A percentile compares a stretch with the other conserved stretches of the same genome.
Conservation (phyloP, 768 basidiomycete species). For the Phlebiopsis flavidoalba region DNA sequence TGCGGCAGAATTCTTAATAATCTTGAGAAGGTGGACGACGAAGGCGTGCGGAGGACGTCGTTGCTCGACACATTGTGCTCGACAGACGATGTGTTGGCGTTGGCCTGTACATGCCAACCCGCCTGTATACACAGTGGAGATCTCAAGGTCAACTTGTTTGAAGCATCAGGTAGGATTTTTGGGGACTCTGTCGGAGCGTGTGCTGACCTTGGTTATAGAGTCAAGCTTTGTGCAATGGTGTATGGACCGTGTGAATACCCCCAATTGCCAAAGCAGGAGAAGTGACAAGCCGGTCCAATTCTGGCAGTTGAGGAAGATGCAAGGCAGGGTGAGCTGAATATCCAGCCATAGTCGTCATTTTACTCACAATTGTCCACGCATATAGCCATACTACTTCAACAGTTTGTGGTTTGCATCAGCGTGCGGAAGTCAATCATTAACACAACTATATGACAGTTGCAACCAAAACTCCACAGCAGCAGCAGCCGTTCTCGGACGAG, state of each 20-base stretch:
- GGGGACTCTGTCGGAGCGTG: neutral
- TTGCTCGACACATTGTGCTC: constrained; percentile 67
- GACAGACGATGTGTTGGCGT: constrained; percentile 61
- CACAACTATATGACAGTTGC: constrained; percentile 45
- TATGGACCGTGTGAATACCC: constrained; percentile 77
- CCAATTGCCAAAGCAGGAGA: constrained; percentile 55
- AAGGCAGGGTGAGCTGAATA: constrained; percentile 42
- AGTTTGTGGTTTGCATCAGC: constrained; percentile 12
- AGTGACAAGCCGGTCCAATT: constrained; percentile 82
- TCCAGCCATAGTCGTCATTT: neutral
- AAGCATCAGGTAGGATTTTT: constrained; percentile 70
- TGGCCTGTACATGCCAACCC: constrained; percentile 71
- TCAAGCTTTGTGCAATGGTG: constrained; percentile 88
- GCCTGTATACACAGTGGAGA: constrained; percentile 64
- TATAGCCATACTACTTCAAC: constrained; percentile 35
- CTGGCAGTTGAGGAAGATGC: constrained; percentile 67
- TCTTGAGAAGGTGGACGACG: constrained; percentile 76
- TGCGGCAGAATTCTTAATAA: constrained; percentile 56
- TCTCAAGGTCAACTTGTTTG: constrained; percentile 65
- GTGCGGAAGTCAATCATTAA: neutral
- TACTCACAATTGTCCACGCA: neutral
- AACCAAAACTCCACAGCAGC: constrained; percentile 72
- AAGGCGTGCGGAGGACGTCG: constrained; percentile 62
- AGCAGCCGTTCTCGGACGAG: constrained; percentile 64
- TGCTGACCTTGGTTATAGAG: constrained; percentile 36